Evolutionary conservation across 2,329 filamentous ascomycete genomes (phyloP).

Genomic region (Neophaeococcomyces aloes): DNA sequence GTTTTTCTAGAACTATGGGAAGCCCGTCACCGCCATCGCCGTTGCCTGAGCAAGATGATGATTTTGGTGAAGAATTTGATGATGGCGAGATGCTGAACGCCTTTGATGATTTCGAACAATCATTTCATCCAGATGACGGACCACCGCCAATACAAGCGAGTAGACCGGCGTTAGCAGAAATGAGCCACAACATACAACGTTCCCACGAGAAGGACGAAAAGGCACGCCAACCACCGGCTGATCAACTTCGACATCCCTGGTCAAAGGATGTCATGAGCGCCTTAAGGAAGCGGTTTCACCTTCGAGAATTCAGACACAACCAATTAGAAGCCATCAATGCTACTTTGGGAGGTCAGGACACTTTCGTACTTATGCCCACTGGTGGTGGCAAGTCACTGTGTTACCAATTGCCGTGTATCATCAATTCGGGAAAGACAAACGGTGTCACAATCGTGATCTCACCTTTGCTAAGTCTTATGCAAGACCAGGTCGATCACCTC

Average conservation of each 20-base stretch:
- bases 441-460: constrained; percentile 94
- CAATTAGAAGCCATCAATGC: constrained; percentile 95
- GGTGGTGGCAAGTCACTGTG: constrained; percentile 94
- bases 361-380: constrained; percentile 95
- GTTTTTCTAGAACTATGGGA: constrained; percentile 33
- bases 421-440: constrained; percentile 66
- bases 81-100: constrained; percentile 38
- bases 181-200: constrained; percentile 19
- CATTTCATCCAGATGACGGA: constrained; percentile 6
- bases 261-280: constrained; percentile 71
- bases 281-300: constrained; percentile 72
- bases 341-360: constrained; percentile 74
- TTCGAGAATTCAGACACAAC: constrained; percentile 78
- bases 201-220: constrained; percentile 21
- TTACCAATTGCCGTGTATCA: constrained; percentile 84
- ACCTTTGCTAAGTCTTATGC: constrained; percentile 88
- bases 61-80: constrained; percentile 32
- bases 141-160: neutral
- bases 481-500: constrained; percentile 86
- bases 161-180: constrained; percentile 14
- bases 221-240: constrained; percentile 16
- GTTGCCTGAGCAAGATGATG: constrained; percentile 21
- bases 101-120: constrained; percentile 29
- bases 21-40: constrained; percentile 23
- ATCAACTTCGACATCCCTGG: constrained; percentile 53